Conservation (phyloP, 1,284 basidiomycete genomes). For the Neolentinus lepideus region DNA sequence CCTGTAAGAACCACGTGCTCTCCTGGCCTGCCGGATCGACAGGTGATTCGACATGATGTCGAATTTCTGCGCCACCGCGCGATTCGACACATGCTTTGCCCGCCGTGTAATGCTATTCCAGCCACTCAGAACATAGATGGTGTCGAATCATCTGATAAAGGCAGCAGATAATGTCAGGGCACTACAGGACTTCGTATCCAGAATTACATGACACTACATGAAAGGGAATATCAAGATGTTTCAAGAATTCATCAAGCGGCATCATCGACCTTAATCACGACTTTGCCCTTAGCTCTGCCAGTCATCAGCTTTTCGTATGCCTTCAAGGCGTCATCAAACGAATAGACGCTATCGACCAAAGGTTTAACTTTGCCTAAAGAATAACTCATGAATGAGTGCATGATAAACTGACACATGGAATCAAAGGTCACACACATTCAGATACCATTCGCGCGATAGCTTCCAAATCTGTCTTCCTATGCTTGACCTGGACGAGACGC, state of each 20-base stretch:
- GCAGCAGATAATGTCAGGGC: too few species aligned
- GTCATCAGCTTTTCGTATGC: conserved; percentile 58
- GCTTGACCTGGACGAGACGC: conserved; percentile 15
- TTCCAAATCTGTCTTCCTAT: not conserved
- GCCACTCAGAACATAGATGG: too few species aligned
- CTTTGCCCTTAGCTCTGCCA: conserved; percentile 53
- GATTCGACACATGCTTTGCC: too few species aligned
- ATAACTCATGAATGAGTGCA: conserved; percentile 17
- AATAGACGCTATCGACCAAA: conserved; percentile 51
- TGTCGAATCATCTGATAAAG: too few species aligned
- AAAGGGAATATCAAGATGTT: too few species aligned
- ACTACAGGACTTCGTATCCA: too few species aligned
- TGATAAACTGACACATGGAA: not conserved
- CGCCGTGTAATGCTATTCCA: too few species aligned
- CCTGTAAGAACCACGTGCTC: too few species aligned
- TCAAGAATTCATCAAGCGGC: not conserved
- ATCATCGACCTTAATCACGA: conserved; percentile 38
- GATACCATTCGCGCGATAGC: not conserved
- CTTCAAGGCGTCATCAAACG: conserved; percentile 47
- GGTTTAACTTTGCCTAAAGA: conserved; percentile 44
- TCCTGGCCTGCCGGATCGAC: too few species aligned
- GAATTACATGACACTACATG: too few species aligned
- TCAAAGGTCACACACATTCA: not conserved
- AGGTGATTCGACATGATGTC: too few species aligned
- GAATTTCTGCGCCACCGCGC: too few species aligned